Conservation (phyloP, 192 early-diverging fungal genomes). For the Backusella tuberculispora region DNA sequence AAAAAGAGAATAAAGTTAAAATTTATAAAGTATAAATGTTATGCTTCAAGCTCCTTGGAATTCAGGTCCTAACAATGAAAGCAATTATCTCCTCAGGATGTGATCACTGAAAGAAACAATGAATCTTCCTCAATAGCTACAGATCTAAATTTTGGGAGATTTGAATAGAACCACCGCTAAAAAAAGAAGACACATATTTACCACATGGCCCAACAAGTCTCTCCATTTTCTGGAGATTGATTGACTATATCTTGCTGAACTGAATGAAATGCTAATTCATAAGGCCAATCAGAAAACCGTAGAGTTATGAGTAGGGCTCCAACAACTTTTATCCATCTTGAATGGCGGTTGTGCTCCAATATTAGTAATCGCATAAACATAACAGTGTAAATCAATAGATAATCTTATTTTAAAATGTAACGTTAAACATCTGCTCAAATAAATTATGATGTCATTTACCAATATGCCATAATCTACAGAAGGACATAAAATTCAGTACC, state of each 20-base stretch:
- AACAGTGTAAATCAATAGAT: constrained; percentile 33
- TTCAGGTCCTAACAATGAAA: no score
- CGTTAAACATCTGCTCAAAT: background rate
- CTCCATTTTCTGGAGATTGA: constrained; percentile 6
- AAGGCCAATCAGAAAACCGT: constrained; percentile 42
- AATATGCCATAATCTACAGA: constrained; percentile 32
- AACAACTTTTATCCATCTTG: constrained; percentile 32
- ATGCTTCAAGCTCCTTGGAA: no score
- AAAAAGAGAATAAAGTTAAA: background rate
- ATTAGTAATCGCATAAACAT: constrained; percentile 39
- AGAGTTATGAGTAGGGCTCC: constrained; percentile 26
- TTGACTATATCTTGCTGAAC: constrained; percentile 16
- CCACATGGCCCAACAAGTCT: constrained; percentile 35
- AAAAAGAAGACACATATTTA: constrained; percentile 5
- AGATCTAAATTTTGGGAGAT: background rate
- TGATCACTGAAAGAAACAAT: no score
- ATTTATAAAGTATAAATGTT: background rate
- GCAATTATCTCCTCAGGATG: no score
- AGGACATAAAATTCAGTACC: constrained; percentile 17
- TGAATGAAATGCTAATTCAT: constrained; percentile 31
- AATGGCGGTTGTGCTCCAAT: constrained; percentile 26
- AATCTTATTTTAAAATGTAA: constrained; percentile 4
- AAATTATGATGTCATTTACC: constrained; percentile 1
- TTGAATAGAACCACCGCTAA: background rate
- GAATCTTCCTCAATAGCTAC: no score